These are phyloP conservation scores for Cordyceps farinosa DNA, from an alignment of 2,329 filamentous ascomycete species.

Conservation along the genomic window DNA sequence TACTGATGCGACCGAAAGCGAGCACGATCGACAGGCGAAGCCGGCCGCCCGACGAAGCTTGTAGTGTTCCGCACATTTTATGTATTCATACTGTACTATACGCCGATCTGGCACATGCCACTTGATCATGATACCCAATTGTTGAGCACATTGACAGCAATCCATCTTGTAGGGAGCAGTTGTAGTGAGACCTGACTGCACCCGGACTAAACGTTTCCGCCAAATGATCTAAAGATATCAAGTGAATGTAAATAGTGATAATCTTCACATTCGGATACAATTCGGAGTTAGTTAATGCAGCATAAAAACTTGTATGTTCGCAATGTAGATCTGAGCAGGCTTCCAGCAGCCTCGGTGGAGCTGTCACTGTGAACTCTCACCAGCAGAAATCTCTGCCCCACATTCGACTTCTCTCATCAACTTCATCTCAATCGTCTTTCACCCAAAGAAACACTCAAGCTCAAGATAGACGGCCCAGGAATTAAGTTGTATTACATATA, in stretches of 20 bases:
- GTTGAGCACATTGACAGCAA: not conserved
- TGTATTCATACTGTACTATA: slow-evolving; percentile 15
- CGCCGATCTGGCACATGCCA: not conserved
- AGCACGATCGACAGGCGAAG: not conserved
- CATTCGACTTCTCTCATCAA: slow-evolving; percentile 9
- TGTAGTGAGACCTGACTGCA: not conserved
- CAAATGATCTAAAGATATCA: no score
- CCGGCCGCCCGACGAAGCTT: not conserved
- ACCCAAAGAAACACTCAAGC: not conserved
- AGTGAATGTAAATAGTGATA: not conserved
- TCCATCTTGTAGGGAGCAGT: not conserved
- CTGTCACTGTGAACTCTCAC: not conserved
- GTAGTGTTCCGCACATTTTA: not conserved
- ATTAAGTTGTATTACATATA: not conserved
- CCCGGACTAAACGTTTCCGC: not conserved
- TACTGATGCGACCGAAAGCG: not conserved
- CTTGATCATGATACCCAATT: slow-evolving; percentile 15
- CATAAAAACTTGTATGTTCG: not conserved
- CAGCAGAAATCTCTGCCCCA: slow-evolving; percentile 12
- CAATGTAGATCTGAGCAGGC: not conserved
- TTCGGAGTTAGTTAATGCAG: not conserved
- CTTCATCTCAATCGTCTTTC: not conserved
- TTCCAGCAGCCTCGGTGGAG: slow-evolving; percentile 1
- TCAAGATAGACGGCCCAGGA: no score
- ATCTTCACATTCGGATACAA: not conserved